phyloP scores from a whole-genome alignment of 768 basidiomycete species.

The Calvatia gigantea region DNA sequence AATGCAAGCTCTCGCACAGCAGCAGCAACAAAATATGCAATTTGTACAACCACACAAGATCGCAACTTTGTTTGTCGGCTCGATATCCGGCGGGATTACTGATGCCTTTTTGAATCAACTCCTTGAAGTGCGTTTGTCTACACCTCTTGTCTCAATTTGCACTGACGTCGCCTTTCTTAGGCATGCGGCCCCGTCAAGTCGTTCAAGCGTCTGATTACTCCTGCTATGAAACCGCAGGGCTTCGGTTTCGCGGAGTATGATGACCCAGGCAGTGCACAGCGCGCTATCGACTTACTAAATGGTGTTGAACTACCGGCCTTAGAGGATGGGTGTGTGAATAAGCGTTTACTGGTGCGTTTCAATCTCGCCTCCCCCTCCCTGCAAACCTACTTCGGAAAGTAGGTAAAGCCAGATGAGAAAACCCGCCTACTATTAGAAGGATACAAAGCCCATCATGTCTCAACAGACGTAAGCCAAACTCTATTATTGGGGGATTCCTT shows the following conservation, averaged over 20 bases:
- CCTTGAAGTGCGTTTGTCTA: slow-evolving; percentile 53
- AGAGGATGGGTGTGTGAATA: slow-evolving; percentile 51
- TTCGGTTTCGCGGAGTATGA: slow-evolving; percentile 98
- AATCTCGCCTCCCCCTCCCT: slow-evolving; percentile 33
- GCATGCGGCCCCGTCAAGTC: slow-evolving; percentile 87
- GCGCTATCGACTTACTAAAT: slow-evolving; percentile 53
- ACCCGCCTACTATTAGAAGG: slow-evolving; percentile 85
- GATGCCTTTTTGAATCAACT: slow-evolving; percentile 79
- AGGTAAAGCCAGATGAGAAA: slow-evolving; percentile 98
- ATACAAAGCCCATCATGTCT: slow-evolving; percentile 74
- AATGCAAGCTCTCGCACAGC: slow-evolving; percentile 86
- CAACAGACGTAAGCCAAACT: slow-evolving; percentile 65
- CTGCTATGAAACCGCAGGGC: slow-evolving; percentile 90
- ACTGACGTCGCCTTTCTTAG: slow-evolving; percentile 33
- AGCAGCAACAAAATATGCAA: slow-evolving; percentile 74
- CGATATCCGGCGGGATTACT: slow-evolving; percentile 90
- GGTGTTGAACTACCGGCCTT: slow-evolving; percentile 49
- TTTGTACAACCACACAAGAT: slow-evolving; percentile 70
- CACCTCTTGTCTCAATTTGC: not conserved
- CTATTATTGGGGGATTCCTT: slow-evolving; percentile 2
- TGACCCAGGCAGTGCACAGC: slow-evolving; percentile 86
- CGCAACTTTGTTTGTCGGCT: slow-evolving; percentile 85
- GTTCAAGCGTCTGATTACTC: slow-evolving; percentile 90
- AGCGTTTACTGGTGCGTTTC: slow-evolving; percentile 58
- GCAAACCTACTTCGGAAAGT: slow-evolving; percentile 39